Base-by-base conservation (phyloP, 2,329 filamentous ascomycete species). In the Ophiostoma sp. region DNA sequence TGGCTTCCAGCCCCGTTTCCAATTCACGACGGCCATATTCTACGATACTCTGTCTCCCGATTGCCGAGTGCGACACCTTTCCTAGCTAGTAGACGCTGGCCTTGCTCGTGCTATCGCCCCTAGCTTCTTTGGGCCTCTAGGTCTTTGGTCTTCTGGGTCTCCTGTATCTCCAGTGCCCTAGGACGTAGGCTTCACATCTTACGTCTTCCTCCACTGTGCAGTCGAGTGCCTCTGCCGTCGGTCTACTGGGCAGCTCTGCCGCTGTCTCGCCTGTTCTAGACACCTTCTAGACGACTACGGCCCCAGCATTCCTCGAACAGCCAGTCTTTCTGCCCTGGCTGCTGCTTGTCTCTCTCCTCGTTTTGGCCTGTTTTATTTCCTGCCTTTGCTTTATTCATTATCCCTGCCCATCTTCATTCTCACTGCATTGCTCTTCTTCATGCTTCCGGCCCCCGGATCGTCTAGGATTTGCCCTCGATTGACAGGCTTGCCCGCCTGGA, bases 41-140 rank as follows among this genome's bases (percentile, higher is more conserved):
- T 27, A 27, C 1, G 27, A 27, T 27, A 27, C 27, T 27, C 27
- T 27, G 27, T 27, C 27, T 27, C 27, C 27, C 27, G 27, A 27
- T 27, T 27, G 27, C 27, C 27, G 27, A 27, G 1, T 27, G 27
- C 27, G 27, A 27, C 42, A 45, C 42, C 42, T 27, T 55, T 55
- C n/a, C 49, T 55, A 55, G 49, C 49, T 55, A 36, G 49, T 55
- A 27, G 27, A 27, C 8, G 49, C 7, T n/a, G 18, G 42, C 42
- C 18, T 18, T 36, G 11, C 63, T 38, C 63, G 42, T 64, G 63
- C 63, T 64, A 45, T 64, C n/a, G 63, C 62, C 41, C 41, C 41
- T 64, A 64, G 63, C 63, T 44, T 64, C 63, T 44, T 64, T 38
- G 41, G 42, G 63, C 12, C 11, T n/a, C 47, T 44, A 27, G 40